A percentile compares a stretch with the other conserved stretches of the same genome.
Evolutionary conservation across 352 stramenopile genomes (phyloP).

Genomic region (Phytophthora sp.): DNA sequence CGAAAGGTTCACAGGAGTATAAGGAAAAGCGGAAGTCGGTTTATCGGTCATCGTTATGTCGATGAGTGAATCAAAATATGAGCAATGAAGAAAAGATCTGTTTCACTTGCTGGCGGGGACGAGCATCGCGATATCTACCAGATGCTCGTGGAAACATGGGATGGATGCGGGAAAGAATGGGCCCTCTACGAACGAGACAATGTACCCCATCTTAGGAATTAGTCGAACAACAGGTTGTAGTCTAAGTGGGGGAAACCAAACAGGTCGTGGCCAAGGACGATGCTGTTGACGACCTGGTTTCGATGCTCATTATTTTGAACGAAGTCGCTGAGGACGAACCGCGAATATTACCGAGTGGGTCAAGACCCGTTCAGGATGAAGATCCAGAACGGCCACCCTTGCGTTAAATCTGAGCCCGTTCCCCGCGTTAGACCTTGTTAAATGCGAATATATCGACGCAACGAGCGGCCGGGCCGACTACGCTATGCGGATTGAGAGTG

Average conservation of each 20-base stretch:
- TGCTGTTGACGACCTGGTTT: constrained; percentile 2
- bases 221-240: constrained; percentile 17
- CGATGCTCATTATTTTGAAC: constrained; percentile 7
- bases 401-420: not conserved
- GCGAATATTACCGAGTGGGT: constrained; percentile 9
- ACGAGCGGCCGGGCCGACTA: constrained; percentile 1
- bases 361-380: not conserved
- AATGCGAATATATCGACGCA: not conserved
- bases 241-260: constrained; percentile 11
- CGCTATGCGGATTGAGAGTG: not conserved
- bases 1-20: not conserved
- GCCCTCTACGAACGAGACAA: constrained; percentile 1
- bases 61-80: not conserved
- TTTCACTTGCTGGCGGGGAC: not conserved
- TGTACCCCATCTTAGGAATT: constrained; percentile 3
- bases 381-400: not conserved
- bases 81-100: not conserved
- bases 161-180: not conserved
- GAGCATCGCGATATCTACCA: not conserved
- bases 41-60: not conserved
- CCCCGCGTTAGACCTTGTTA: constrained; percentile 4
- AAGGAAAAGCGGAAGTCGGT: not conserved
- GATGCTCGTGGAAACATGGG: not conserved
- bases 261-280: not conserved
- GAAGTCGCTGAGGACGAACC: constrained; percentile 9